phyloP scores from a whole-genome alignment of 78 protist genomes.

The Neovahlkampfia damariscottae region DNA sequence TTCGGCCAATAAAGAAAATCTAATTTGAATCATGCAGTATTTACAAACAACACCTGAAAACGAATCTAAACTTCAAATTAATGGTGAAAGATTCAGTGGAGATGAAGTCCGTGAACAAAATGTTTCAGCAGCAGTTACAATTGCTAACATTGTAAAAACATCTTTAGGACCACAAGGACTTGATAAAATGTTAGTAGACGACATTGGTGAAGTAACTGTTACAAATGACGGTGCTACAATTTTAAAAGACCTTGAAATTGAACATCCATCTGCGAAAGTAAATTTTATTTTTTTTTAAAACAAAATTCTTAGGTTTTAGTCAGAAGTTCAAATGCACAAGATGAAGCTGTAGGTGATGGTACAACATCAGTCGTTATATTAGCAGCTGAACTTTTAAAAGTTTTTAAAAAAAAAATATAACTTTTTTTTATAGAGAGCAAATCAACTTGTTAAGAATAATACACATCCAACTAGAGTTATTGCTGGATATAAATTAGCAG shows the following conservation, averaged over 20 bases:
- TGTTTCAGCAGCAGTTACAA: constrained; percentile 79
- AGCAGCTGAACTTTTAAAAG: constrained; percentile 92
- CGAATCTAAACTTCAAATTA: constrained; percentile 49
- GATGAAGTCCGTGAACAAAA: neutral
- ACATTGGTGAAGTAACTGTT: constrained; percentile 85
- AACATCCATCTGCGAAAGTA: constrained; percentile 94
- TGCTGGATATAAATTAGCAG: constrained; percentile 88
- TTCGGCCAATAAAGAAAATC: too few relatives aligned
- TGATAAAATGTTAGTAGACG: constrained; percentile 98
- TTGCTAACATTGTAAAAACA: constrained; percentile 92
- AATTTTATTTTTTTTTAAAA: constrained; percentile 80
- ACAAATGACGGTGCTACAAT: constrained; percentile 97
- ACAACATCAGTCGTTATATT: constrained; percentile 97
- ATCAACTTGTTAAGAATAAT: constrained; percentile 73
- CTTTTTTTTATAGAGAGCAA: constrained; percentile 57
- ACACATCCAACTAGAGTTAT: constrained; percentile 98
- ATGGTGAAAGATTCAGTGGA: neutral
- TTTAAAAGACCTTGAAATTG: constrained; percentile 77
- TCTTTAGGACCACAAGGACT: constrained; percentile 98
- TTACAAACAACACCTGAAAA: too few relatives aligned
- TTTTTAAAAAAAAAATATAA: neutral
- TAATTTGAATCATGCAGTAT: constrained; percentile 54
- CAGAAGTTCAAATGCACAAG: too few relatives aligned
- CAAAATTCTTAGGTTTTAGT: constrained; percentile 93
- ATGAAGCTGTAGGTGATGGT: constrained; percentile 81